Evolutionary conservation across 2,329 filamentous ascomycete species (phyloP).

Genomic region (Trichophyton rubrum): DNA sequence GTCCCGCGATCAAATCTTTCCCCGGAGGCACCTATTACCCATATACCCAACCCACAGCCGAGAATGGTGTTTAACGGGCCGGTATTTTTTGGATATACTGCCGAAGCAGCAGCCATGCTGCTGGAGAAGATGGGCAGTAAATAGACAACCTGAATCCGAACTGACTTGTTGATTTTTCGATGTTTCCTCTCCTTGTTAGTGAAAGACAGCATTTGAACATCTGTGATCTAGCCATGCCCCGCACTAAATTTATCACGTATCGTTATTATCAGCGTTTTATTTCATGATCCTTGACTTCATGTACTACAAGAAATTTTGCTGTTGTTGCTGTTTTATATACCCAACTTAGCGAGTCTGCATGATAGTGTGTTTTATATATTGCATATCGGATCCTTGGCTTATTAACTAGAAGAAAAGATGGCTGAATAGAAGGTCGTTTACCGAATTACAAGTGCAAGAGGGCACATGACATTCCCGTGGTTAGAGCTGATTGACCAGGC

Average conservation of each 20-base stretch:
- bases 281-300: no score
- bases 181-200: neutral
- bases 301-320: neutral
- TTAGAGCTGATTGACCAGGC: no score
- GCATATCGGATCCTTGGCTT: neutral
- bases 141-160: neutral
- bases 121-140: slow-evolving; percentile 38
- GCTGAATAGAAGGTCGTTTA: no score
- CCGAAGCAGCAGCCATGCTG: slow-evolving; percentile 67
- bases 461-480: no score
- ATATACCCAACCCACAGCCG: slow-evolving; percentile 10
- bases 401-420: no score
- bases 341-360: neutral
- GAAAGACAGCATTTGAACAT: neutral
- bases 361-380: neutral
- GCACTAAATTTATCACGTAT: no score
- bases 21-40: neutral
- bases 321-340: neutral
- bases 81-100: slow-evolving; percentile 82
- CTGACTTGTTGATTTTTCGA: neutral
- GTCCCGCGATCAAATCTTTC: slow-evolving; percentile 7
- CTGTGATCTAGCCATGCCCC: neutral
- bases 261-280: neutral
- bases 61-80: slow-evolving; percentile 78
- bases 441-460: no score